phyloP scores from a whole-genome alignment of 306 rosid species.

The Quercus alba region DNA sequence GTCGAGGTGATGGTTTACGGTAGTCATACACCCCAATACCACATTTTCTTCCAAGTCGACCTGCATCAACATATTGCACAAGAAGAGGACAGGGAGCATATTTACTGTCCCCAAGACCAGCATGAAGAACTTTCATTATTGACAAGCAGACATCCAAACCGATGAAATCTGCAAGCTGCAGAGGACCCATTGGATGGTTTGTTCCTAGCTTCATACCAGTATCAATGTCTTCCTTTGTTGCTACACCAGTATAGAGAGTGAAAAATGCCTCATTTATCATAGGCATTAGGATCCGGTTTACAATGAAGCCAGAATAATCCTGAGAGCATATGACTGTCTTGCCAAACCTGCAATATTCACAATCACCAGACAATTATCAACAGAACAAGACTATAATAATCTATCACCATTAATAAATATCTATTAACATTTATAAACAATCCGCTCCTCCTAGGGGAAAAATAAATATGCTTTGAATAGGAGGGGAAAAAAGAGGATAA shows the following conservation, averaged over 20 bases:
- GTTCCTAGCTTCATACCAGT: conserved; percentile 91
- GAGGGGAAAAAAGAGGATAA: neutral
- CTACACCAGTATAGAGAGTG: conserved; percentile 68
- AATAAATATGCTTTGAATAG: neutral
- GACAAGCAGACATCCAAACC: conserved; percentile 93
- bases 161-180: conserved; percentile 93
- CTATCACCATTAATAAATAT: neutral
- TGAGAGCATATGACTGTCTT: conserved; percentile 55
- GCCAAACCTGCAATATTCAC: conserved; percentile 35
- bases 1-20: conserved; percentile 47
- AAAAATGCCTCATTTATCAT: conserved; percentile 92
- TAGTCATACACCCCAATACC: conserved; percentile 85
- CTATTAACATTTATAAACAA: too few relatives aligned
- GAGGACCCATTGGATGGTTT: conserved; percentile 96
- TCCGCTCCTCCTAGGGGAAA: neutral
- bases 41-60: conserved; percentile 75
- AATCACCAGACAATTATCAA: neutral
- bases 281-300: conserved; percentile 84
- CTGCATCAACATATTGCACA: conserved; percentile 83
- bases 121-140: conserved; percentile 84
- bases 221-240: conserved; percentile 88
- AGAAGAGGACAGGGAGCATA: conserved; percentile 93
- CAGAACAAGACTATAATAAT: neutral
- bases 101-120: conserved; percentile 79
- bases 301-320: conserved; percentile 85